Evolutionary conservation across 192 early-diverging fungal species (phyloP).

Genomic region (Paraglomus brasilianum): DNA sequence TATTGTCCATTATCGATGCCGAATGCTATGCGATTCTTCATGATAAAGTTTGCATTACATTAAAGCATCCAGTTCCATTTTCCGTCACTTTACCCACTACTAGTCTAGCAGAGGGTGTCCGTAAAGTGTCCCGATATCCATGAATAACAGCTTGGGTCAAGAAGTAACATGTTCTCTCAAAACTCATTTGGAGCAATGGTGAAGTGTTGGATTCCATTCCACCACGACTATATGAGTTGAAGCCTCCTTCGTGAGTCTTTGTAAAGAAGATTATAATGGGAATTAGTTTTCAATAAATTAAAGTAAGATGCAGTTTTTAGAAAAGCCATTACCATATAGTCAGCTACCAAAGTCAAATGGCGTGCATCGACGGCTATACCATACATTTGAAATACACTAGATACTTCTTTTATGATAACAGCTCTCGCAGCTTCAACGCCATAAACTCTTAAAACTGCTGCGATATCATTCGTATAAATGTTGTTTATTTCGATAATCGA

Average conservation of each 20-base stretch:
- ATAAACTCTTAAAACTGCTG: slow-evolving; percentile 87
- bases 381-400: slow-evolving; percentile 89
- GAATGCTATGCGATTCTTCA: slow-evolving; percentile 24
- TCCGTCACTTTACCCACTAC: slow-evolving; percentile 91
- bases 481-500: slow-evolving; percentile 77
- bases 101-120: slow-evolving; percentile 89
- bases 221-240: slow-evolving; percentile 96
- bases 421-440: slow-evolving; percentile 96
- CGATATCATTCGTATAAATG: slow-evolving; percentile 96
- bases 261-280: neutral
- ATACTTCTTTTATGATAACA: slow-evolving; percentile 91
- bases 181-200: slow-evolving; percentile 98
- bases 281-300: slow-evolving; percentile 7
- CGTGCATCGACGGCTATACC: slow-evolving; percentile 90
- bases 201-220: slow-evolving; percentile 89
- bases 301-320: neutral
- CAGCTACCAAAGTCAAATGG: slow-evolving; percentile 96
- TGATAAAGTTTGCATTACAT: slow-evolving; percentile 65
- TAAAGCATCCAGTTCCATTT: slow-evolving; percentile 94
- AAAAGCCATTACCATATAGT: slow-evolving; percentile 80
- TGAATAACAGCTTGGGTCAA: slow-evolving; percentile 85
- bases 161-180: slow-evolving; percentile 95
- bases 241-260: slow-evolving; percentile 96
- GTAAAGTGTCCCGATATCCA: slow-evolving; percentile 87
- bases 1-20: neutral